phyloP scores from a whole-genome alignment of 345 rosid genomes.

The Euphorbia pulcherrima region DNA sequence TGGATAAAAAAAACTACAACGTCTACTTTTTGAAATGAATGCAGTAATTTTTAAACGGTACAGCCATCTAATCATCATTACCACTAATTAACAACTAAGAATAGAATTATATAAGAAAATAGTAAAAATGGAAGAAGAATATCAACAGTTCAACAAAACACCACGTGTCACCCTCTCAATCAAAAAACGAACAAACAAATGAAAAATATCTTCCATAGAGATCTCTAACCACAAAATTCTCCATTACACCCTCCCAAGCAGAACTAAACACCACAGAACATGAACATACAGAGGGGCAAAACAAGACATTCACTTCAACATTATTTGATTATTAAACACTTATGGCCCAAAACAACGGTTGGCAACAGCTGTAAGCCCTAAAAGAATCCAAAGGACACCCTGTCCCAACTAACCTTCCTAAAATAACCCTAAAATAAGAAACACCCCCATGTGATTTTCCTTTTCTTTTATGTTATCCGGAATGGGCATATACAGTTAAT shows the following conservation, averaged over 20 bases:
- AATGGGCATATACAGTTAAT: too few species aligned
- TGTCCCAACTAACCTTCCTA: neutral
- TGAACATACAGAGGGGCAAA: neutral
- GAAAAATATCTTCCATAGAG: neutral
- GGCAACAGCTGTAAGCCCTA: slow-evolving; percentile 19
- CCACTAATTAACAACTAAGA: too few species aligned
- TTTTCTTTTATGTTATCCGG: too few species aligned
- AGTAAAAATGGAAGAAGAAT: neutral
- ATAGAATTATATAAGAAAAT: neutral
- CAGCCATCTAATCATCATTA: neutral
- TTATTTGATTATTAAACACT: neutral
- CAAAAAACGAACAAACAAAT: neutral
- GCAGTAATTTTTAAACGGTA: too few species aligned
- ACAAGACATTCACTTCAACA: neutral
- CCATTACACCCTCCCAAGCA: neutral
- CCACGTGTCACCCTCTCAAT: neutral
- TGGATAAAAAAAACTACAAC: too few species aligned
- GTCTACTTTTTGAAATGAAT: too few species aligned
- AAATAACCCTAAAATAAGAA: neutral
- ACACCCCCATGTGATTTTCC: neutral
- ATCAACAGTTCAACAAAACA: neutral
- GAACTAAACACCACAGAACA: neutral
- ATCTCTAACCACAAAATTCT: neutral
- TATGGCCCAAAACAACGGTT: slow-evolving; percentile 8
- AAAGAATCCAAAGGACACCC: neutral